A percentile compares a stretch with the other conserved stretches of the same genome.
phyloP scores from a whole-genome alignment of 805 yeast genomes.

The Diddensiella transvaalensis region DNA sequence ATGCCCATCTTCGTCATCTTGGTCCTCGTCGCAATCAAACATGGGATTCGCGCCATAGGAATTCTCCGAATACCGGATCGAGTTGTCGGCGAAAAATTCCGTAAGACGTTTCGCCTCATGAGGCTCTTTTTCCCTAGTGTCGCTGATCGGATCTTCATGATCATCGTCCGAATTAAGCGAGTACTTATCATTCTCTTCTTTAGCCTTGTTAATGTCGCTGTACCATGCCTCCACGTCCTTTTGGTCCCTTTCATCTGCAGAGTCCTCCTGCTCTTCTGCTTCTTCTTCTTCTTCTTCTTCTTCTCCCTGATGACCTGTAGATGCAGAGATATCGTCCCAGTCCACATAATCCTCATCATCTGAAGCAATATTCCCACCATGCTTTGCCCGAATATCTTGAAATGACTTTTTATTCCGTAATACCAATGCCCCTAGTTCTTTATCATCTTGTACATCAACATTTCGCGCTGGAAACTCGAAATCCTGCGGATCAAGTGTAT shows the following conservation, averaged over 20 bases:
- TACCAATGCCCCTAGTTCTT: background rate
- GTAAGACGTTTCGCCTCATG: background rate
- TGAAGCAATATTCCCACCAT: constrained; percentile 21
- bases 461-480: constrained; percentile 12
- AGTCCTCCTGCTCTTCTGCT: constrained; percentile 8
- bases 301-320: background rate
- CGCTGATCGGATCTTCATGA: background rate
- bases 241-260: constrained; percentile 29
- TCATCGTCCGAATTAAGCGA: constrained; percentile 13
- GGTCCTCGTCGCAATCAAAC: constrained; percentile 4
- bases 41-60: constrained; percentile 5
- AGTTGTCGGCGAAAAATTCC: background rate
- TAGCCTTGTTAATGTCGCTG: constrained; percentile 19
- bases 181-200: constrained; percentile 26
- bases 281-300: constrained; percentile 1
- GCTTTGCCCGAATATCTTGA: constrained; percentile 14
- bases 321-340: constrained; percentile 16
- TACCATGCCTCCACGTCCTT: constrained; percentile 36
- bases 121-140: background rate
- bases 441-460: constrained; percentile 1
- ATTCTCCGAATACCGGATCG: constrained; percentile 1
- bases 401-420: constrained; percentile 16
- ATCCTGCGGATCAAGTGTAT: constrained; percentile 8
- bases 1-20: too few species aligned
- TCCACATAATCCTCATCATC: constrained; percentile 16